A percentile compares a stretch with the other conserved stretches of the same genome.
Evolutionary conservation across 148 eudicot species (phyloP).

Genomic region (Rhododendron mucronatum): DNA sequence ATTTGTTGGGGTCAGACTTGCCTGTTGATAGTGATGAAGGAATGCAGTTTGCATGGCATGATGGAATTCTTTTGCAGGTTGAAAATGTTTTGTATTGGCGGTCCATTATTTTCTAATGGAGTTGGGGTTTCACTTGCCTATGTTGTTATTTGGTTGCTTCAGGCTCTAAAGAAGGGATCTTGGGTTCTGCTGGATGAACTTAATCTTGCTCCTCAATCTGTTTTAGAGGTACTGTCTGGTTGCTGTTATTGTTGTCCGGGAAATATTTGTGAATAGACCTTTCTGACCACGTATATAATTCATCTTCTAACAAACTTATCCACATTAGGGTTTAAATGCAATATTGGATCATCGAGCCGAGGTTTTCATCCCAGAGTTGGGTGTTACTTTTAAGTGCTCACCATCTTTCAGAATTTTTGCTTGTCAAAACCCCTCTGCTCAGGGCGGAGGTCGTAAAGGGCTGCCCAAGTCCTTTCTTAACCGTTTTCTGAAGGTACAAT

Average conservation of each 20-base stretch:
- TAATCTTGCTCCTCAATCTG: conserved; percentile 97
- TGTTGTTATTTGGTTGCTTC: conserved; percentile 11
- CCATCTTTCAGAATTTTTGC: conserved; percentile 90
- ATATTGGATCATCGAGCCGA: conserved; percentile 94
- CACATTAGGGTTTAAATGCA: conserved; percentile 77
- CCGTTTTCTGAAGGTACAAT: conserved; percentile 74
- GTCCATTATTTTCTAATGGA: conserved; percentile 8
- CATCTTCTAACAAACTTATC: neutral
- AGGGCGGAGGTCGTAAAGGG: conserved; percentile 98
- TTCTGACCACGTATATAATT: too few relatives aligned
- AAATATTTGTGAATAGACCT: neutral
- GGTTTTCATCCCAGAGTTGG: conserved; percentile 93
- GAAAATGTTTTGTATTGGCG: neutral
- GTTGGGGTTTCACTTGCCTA: neutral
- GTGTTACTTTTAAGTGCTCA: conserved; percentile 79
- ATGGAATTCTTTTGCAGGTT: conserved; percentile 95
- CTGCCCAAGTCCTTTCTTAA: conserved; percentile 96
- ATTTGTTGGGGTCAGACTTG: conserved; percentile 93
- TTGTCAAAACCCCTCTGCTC: conserved; percentile 87
- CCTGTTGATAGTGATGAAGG: conserved; percentile 90
- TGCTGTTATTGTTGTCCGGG: neutral
- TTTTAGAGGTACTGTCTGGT: conserved; percentile 60
- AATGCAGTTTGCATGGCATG: conserved; percentile 95
- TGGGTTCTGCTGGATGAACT: conserved; percentile 98
- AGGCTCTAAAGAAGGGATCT: conserved; percentile 89